Percentiles rank a stretch among this genome's conserved stretches.
Evolutionary conservation across 1,284 basidiomycete species (phyloP).

Genomic region (Athelia sp.): DNA sequence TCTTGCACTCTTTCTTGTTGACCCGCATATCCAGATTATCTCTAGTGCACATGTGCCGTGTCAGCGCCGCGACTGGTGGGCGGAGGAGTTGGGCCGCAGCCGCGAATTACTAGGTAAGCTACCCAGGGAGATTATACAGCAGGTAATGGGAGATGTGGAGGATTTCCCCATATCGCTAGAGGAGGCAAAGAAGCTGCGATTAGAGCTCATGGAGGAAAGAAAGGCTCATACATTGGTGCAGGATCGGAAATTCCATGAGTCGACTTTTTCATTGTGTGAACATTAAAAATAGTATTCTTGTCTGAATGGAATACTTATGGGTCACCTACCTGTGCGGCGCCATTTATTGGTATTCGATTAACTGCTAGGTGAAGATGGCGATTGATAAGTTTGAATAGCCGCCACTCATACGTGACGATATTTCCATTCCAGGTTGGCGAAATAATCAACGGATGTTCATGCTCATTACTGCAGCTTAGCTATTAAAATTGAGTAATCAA

Average conservation of each 20-base stretch:
- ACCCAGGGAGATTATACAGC: background rate
- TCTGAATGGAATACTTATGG: no score
- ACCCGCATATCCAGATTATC: conserved; percentile 15
- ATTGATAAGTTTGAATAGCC: no score
- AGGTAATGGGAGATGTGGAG: background rate
- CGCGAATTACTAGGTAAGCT: background rate
- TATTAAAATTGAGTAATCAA: no score
- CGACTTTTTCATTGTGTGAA: background rate
- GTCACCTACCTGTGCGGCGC: no score
- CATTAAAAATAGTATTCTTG: no score
- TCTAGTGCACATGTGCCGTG: conserved; percentile 38
- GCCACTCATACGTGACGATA: no score
- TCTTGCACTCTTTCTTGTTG: background rate
- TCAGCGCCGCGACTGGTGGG: conserved; percentile 37
- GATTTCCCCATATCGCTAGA: background rate
- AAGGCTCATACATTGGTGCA: background rate
- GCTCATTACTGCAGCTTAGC: no score
- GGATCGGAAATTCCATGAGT: background rate
- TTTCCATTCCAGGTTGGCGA: no score
- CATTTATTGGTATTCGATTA: no score
- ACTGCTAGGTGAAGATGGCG: no score
- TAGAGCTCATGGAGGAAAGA: background rate
- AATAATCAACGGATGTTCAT: no score
- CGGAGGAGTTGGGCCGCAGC: background rate
- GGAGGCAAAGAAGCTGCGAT: background rate